Conservation (phyloP, 208 protist species). For the Acanthamoeba quina region DNA sequence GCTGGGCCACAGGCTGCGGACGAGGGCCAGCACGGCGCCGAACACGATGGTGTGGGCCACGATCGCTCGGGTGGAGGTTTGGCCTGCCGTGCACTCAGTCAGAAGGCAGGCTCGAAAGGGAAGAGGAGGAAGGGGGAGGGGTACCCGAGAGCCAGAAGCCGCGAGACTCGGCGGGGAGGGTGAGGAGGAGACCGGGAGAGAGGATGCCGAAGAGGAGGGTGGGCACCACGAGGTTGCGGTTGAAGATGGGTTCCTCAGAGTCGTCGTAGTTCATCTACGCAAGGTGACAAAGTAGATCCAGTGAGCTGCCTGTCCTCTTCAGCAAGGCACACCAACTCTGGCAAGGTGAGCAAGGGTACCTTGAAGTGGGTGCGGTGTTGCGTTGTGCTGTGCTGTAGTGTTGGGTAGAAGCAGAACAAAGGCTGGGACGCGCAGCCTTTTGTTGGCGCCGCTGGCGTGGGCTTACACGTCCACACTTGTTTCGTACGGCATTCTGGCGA, state of each 20-base stretch:
- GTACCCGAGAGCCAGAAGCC: constrained; percentile 9
- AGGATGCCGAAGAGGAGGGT: constrained; percentile 55
- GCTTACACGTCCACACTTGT: not conserved
- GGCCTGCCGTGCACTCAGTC: not conserved
- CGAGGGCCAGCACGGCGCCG: constrained; percentile 46
- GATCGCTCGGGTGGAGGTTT: constrained; percentile 36
- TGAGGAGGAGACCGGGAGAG: constrained; percentile 63
- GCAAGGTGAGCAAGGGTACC: too few species aligned
- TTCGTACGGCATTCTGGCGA: constrained; percentile 1
- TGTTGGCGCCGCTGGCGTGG: too few species aligned
- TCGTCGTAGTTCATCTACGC: constrained; percentile 45
- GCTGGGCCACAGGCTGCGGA: constrained; percentile 50
- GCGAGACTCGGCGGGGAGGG: constrained; percentile 34
- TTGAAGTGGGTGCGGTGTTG: too few species aligned
- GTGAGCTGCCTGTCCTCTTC: too few species aligned
- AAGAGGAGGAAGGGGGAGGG: not conserved
- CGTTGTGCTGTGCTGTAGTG: too few species aligned
- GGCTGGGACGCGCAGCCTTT: too few species aligned
- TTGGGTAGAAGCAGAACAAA: too few species aligned
- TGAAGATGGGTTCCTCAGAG: constrained; percentile 37
- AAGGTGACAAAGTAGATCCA: too few species aligned
- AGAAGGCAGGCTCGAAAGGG: not conserved
- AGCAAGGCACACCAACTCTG: too few species aligned
- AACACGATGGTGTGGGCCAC: constrained; percentile 63
- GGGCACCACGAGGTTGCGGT: constrained; percentile 57